Base-by-base conservation (phyloP, 164 flowering plant genomes). In the Echeveria elegans region DNA sequence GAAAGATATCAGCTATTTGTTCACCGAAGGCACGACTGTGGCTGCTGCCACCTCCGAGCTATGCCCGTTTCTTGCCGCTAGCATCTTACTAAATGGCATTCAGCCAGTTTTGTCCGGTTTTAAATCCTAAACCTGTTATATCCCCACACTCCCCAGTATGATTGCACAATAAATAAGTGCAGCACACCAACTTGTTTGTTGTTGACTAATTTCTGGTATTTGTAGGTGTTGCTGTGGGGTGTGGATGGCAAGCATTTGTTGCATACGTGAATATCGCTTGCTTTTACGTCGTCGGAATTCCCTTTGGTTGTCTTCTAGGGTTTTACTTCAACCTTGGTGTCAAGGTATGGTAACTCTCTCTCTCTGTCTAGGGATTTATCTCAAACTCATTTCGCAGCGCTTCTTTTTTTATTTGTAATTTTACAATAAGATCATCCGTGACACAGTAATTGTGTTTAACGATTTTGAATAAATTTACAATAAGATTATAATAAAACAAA, bases 81-180 rank as follows among this genome's bases (percentile, higher is more conserved):
- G 83, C 29, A 73, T 86, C 53, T 31, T 84, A 9, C 82, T 86
- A 32, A 82, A 84, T 41, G 87, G 88, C 0, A 36, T 86, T 40
- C 91, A 86, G 66, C 88, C 88, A 2, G 87, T 84, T 53, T 69
- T 84, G 31, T 84, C 91, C 0, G 91, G 91, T 84, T 74, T 9
- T 2, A 2, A 11, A 56, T 6, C 58, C 14, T n/a, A 52, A n/a
- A n/a, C n/a, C n/a, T n/a, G n/a, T n/a, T n/a, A n/a, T n/a, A n/a
- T n/a, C n/a, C n/a, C n/a, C n/a, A n/a, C n/a, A n/a, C n/a, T n/a
- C n/a, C n/a, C n/a, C n/a, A n/a, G n/a, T n/a, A n/a, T n/a, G n/a
- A n/a, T n/a, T n/a, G 53, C 11, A n/a, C 23, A 19, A 19, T 52
- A 52, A 19, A 52, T 52, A 21, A 7, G 15, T 21, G 29, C 58